These are phyloP conservation scores for Neofusicoccum umdonicola DNA, from an alignment of 2,329 filamentous ascomycete species.

Conservation along the genomic window DNA sequence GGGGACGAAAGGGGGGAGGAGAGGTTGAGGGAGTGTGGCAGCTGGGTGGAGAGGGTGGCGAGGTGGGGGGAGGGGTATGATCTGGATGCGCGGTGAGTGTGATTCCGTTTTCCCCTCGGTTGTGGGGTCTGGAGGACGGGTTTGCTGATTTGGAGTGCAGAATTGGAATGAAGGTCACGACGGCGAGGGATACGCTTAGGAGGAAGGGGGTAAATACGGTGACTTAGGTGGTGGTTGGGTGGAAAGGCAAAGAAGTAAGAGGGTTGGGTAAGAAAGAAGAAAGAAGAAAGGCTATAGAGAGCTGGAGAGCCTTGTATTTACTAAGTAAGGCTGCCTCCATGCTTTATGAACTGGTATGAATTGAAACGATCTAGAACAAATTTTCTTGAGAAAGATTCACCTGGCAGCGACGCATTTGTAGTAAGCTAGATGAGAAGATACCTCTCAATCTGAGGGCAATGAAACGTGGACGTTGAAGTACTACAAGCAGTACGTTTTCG, in stretches of 20 bases:
- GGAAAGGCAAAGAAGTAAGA: neutral
- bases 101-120: neutral
- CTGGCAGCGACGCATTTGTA: too few relatives aligned
- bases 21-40: constrained; percentile 61
- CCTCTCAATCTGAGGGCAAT: too few relatives aligned
- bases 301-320: neutral
- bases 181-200: constrained; percentile 63
- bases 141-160: constrained; percentile 23
- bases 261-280: too few relatives aligned
- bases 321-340: neutral
- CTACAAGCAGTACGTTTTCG: too few relatives aligned
- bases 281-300: neutral
- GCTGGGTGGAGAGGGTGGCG: constrained; percentile 64
- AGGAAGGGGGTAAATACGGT: constrained; percentile 23
- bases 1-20: constrained; percentile 26
- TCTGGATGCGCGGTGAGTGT: constrained; percentile 62
- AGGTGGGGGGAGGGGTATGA: constrained; percentile 67
- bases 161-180: constrained; percentile 70
- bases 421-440: too few relatives aligned
- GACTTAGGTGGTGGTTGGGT: neutral
- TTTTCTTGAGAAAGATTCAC: too few relatives aligned
- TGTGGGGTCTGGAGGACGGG: neutral
- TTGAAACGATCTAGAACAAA: too few relatives aligned
- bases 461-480: too few relatives aligned
- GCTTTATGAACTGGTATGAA: too few relatives aligned